These are phyloP conservation scores for Brasilioporus rufonigricans DNA, from an alignment of 768 basidiomycete genomes.

Conservation along the genomic window DNA sequence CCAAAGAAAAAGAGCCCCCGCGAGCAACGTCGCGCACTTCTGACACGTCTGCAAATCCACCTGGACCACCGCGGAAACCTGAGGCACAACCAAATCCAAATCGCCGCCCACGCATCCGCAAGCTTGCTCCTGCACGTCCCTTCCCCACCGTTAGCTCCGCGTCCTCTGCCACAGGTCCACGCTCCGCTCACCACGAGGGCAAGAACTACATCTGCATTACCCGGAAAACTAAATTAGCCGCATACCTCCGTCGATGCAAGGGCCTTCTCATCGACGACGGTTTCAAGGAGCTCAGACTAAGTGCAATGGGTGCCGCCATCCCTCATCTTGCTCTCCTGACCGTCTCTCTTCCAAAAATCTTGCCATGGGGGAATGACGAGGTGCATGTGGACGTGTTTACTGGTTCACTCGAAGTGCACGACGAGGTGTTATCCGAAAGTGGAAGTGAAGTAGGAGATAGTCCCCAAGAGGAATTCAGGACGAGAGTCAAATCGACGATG, in stretches of 20 bases:
- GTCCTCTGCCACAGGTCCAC: slow-evolving; percentile 79
- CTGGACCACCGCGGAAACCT: slow-evolving; percentile 3
- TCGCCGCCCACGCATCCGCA: slow-evolving; percentile 45
- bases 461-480: slow-evolving; percentile 52
- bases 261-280: slow-evolving; percentile 69
- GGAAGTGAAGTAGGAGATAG: slow-evolving; percentile 57
- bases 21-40: background rate
- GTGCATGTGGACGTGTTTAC: slow-evolving; percentile 63
- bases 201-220: slow-evolving; percentile 80
- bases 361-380: slow-evolving; percentile 65
- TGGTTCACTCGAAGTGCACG: slow-evolving; percentile 69
- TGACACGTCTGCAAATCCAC: background rate
- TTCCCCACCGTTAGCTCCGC: slow-evolving; percentile 73
- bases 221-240: slow-evolving; percentile 68
- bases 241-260: slow-evolving; percentile 78
- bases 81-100: background rate
- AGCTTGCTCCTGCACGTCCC: slow-evolving; percentile 70
- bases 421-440: slow-evolving; percentile 58
- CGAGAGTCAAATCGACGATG: slow-evolving; percentile 70
- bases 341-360: slow-evolving; percentile 66
- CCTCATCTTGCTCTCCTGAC: slow-evolving; percentile 72
- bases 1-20: background rate
- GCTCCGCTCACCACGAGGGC: slow-evolving; percentile 74
- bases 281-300: slow-evolving; percentile 74
- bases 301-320: slow-evolving; percentile 88